Conservation (phyloP, 768 basidiomycete genomes). For the Lenzites betulinus region DNA sequence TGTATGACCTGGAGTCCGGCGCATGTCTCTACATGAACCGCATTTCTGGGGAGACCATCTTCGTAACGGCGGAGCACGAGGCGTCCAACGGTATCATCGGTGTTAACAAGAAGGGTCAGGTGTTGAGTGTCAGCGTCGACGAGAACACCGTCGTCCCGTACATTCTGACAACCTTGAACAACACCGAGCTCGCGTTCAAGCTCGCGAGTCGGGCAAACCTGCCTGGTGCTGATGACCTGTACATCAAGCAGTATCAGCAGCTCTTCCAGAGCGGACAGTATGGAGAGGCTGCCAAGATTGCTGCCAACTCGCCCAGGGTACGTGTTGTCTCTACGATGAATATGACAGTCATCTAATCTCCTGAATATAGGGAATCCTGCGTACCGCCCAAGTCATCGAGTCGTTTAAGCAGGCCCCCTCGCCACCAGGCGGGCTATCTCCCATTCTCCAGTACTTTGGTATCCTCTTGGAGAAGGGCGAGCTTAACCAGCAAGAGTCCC, state of each 20-base stretch:
- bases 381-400: conserved; percentile 94
- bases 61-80: conserved; percentile 97
- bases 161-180: conserved; percentile 90
- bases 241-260: conserved; percentile 90
- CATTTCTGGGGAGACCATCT: conserved; percentile 98
- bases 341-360: not conserved
- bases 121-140: conserved; percentile 94
- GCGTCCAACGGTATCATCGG: conserved; percentile 94
- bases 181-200: conserved; percentile 97
- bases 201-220: conserved; percentile 94
- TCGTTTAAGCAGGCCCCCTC: conserved; percentile 96
- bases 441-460: conserved; percentile 98
- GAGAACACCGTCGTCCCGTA: conserved; percentile 96
- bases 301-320: conserved; percentile 94
- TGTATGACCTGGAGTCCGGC: conserved; percentile 97
- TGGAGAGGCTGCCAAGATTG: conserved; percentile 94
- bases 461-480: conserved; percentile 98
- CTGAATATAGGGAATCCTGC: conserved; percentile 78
- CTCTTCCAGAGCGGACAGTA: conserved; percentile 88
- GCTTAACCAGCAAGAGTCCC: conserved; percentile 92
- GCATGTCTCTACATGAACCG: conserved; percentile 99
- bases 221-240: conserved; percentile 96
- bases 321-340: not conserved
- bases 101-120: conserved; percentile 99
- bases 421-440: conserved; percentile 86